Base-by-base conservation (phyloP, 2,329 filamentous ascomycete species). In the Xylaria sp. region DNA sequence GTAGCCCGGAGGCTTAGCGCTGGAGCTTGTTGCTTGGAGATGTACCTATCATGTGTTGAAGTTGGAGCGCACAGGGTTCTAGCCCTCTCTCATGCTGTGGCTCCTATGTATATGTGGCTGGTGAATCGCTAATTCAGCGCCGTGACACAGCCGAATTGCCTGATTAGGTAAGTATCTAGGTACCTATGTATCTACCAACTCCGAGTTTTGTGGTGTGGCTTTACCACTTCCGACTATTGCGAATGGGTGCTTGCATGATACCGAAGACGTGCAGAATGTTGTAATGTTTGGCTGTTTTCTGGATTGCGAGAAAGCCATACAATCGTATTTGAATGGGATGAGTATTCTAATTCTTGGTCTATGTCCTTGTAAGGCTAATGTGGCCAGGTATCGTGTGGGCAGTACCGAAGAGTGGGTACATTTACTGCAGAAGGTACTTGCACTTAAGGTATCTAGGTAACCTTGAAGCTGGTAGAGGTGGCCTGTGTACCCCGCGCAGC, bases 41-140 rank as follows among this genome's bases (percentile, higher is more conserved):
- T 4, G 31, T 33, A 36, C 33, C 1, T 28, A 28, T 28, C 28
- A 28, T 28, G 33, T 36, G 10, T 13, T 8, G 10, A 28, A 25
- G 48, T 51, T 51, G 5, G 33, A 41, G 28, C 54, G 28, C 48
- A 43, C 41, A 69, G 67, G 67, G 67, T 57, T 69, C 41, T 39
- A 69, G 55, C 63, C 67, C 67, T 67, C 67, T 62, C 48, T 33
- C 28, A 5, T 49, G 25, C 28, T 58, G 39, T 46, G 41, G 41
- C 41, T 46, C 1, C 5, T 18, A 25, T 28, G 4, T 28, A 12
- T 8, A 20, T 58, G 56, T 46, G 56, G 56, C 56, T 48, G 3
- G 23, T n/a, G 36, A 25, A 15, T 6, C 12, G 18, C 2, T 2
- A 25, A 28, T 52, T 43, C 6, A 46, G 2, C 3, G n/a, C 9